These are phyloP conservation scores for Quercus glauca DNA, from an alignment of 306 rosid genomes.

Conservation along the genomic window DNA sequence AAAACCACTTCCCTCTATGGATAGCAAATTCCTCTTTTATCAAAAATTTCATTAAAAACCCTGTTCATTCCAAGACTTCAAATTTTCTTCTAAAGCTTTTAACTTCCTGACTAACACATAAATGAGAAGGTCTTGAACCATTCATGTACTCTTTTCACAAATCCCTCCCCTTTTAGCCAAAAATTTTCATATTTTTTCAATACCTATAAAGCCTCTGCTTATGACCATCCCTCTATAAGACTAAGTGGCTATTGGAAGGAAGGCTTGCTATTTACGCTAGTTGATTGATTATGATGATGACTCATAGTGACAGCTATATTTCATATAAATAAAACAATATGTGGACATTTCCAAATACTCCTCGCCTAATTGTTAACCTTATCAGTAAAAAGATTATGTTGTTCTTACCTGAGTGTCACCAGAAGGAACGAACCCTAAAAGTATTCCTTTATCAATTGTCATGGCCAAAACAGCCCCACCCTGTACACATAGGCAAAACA, in stretches of 20 bases:
- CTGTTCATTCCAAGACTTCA: neutral
- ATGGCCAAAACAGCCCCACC: constrained; percentile 91
- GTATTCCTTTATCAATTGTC: constrained; percentile 82
- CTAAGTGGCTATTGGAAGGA: neutral
- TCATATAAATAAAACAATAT: neutral
- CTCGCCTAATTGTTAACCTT: constrained; percentile 3
- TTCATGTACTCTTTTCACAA: neutral
- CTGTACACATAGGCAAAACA: constrained; percentile 36
- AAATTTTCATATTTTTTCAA: neutral
- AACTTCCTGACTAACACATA: neutral
- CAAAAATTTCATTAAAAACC: neutral
- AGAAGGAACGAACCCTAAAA: constrained; percentile 85
- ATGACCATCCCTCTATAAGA: neutral
- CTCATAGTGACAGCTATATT: neutral
- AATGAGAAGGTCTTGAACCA: neutral
- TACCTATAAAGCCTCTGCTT: neutral
- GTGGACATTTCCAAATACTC: constrained; percentile 12
- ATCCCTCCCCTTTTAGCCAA: neutral
- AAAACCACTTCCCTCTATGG: neutral
- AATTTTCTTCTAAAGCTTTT: neutral
- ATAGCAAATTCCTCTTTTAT: neutral
- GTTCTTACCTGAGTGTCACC: constrained; percentile 51
- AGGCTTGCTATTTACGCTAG: neutral
- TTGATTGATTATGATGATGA: neutral
- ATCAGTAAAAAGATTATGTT: constrained; percentile 1